Base-by-base conservation (phyloP, 768 basidiomycete genomes). In the Botryobasidium botryosum region DNA sequence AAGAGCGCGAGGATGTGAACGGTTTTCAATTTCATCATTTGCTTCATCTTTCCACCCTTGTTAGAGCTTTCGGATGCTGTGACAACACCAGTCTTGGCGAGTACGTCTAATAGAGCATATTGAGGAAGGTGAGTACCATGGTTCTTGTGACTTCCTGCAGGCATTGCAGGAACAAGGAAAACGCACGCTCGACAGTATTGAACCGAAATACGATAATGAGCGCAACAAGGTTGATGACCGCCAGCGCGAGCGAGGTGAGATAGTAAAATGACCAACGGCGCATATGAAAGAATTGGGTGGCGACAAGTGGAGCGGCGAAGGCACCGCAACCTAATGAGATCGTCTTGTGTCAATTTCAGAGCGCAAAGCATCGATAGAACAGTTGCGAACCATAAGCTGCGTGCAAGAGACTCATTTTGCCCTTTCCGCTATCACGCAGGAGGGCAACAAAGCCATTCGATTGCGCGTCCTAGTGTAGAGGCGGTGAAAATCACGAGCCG, bases 351-450 rank as follows among this genome's bases (percentile, higher is more conserved):
- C 6, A 32, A 4, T 18, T 13, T n/a, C 12, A 21, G 28, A 17
- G 17, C 18, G 3, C 28, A 15, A 46, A 6, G 32, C 5, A 38
- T 38, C 26, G 15, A 32, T 21, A 10, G 12, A 10, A 39, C 13
- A 21, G 43, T 5, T 5, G 5, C 51, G 7, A 37, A 69, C 78
- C 78, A 52, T 80, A 82, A 2, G 69, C 64, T 6, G 75, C 75
- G 51, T 79, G 75, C 13, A 80, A 53, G 15, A 83, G 38, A 4
- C 79, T 73, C 75, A 85, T 80, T 56, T 81, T 82, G 0, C 61
- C 56, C 46, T 74, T 68, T 0, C 73, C 56, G 36, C 74, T 68
- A n/a, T 68, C 60, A 49, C 67, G 67, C 5, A 80, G 59, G 35
- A 63, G 67, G 3, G 75, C 78, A 10, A 84, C 71, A 48, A 70